These are phyloP conservation scores for Flaveria ramosissima DNA, from an alignment of 129 eudicot genomes.

Conservation along the genomic window DNA sequence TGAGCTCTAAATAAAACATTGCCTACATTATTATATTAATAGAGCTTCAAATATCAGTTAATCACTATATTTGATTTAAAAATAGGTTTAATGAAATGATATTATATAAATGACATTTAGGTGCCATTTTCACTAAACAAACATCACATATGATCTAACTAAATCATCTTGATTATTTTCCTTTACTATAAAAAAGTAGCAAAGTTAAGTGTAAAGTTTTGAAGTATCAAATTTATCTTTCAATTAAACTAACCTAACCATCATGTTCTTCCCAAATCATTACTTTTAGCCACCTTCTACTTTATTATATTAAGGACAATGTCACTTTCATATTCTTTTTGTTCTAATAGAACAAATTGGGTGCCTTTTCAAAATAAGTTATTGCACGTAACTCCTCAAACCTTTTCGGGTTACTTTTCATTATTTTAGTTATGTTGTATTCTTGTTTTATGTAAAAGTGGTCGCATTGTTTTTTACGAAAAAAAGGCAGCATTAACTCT, in stretches of 20 bases:
- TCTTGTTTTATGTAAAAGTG: background rate
- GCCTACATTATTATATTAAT: too few relatives aligned
- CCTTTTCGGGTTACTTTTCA: slow-evolving; percentile 9
- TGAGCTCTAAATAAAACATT: too few relatives aligned
- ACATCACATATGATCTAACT: too few relatives aligned
- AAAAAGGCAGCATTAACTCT: background rate
- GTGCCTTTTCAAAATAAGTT: background rate
- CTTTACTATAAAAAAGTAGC: background rate
- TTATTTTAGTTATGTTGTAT: background rate
- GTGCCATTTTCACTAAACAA: too few relatives aligned
- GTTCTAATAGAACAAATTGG: background rate
- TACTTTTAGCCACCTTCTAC: slow-evolving; percentile 18
- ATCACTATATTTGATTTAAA: too few relatives aligned
- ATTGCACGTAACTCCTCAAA: slow-evolving; percentile 13
- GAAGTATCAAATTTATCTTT: background rate
- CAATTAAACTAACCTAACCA: slow-evolving; percentile 12
- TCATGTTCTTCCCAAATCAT: slow-evolving; percentile 14
- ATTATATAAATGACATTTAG: too few relatives aligned
- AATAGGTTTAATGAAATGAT: too few relatives aligned
- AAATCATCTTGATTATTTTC: background rate
- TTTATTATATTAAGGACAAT: background rate
- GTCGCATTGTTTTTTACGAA: background rate
- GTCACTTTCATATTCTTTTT: background rate
- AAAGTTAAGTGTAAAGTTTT: background rate
- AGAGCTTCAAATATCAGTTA: too few relatives aligned